Evolutionary conservation across 1,139 yeast species (phyloP).

Genomic region (Nematodospora anomalae): DNA sequence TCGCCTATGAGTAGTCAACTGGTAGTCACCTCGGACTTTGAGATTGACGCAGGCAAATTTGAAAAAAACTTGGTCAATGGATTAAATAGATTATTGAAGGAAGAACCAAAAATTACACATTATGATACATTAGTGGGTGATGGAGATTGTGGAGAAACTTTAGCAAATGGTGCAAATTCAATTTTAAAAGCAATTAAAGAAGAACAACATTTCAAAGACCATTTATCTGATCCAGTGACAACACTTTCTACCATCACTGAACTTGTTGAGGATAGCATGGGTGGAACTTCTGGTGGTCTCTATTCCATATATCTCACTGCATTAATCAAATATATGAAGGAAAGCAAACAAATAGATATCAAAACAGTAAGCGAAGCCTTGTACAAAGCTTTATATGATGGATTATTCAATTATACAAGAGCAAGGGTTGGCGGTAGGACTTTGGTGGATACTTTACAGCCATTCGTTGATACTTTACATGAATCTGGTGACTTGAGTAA

Average conservation of each 20-base stretch:
- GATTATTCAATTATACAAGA: slow-evolving; percentile 69
- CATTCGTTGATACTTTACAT: slow-evolving; percentile 68
- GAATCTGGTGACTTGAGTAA: slow-evolving; percentile 48
- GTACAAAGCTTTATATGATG: slow-evolving; percentile 40
- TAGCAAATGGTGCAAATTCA: slow-evolving; percentile 79
- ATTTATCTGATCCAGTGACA: slow-evolving; percentile 40
- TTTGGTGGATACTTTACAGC: slow-evolving; percentile 81
- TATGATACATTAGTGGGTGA: slow-evolving; percentile 92
- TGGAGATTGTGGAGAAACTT: slow-evolving; percentile 95
- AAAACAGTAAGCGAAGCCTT: slow-evolving; percentile 28
- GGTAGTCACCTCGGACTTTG: slow-evolving; percentile 33
- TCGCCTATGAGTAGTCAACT: slow-evolving; percentile 31
- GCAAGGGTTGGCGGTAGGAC: slow-evolving; percentile 93
- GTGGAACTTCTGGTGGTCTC: slow-evolving; percentile 94
- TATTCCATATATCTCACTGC: slow-evolving; percentile 75
- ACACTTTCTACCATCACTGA: slow-evolving; percentile 61
- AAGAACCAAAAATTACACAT: slow-evolving; percentile 80
- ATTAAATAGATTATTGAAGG: slow-evolving; percentile 47
- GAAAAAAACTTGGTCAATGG: slow-evolving; percentile 46
- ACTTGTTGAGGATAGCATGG: slow-evolving; percentile 85
- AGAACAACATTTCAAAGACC: slow-evolving; percentile 28
- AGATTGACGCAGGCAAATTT: slow-evolving; percentile 42
- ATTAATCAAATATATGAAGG: slow-evolving; percentile 33
- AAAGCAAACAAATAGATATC: slow-evolving; percentile 37
- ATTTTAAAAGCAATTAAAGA: slow-evolving; percentile 53